Conservation (phyloP, 2,329 filamentous ascomycete genomes). For the Calonectria pauciramosa region DNA sequence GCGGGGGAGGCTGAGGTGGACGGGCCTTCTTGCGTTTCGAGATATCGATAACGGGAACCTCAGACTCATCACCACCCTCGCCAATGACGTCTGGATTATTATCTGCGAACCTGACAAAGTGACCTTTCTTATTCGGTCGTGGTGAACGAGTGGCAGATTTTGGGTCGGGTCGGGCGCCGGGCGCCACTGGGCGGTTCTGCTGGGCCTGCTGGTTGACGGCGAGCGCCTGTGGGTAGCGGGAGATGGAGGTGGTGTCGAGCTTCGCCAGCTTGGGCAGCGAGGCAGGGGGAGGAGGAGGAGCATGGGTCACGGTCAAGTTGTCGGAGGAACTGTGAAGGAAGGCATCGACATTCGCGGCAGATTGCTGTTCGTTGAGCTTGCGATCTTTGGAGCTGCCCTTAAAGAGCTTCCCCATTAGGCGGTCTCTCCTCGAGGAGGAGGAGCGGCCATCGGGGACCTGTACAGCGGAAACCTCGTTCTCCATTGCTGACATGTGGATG, state of each 20-base stretch:
- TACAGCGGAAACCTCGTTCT: slow-evolving; percentile 58
- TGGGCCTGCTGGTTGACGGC: slow-evolving; percentile 60
- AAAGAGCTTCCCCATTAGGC: slow-evolving; percentile 76
- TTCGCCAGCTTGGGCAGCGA: slow-evolving; percentile 64
- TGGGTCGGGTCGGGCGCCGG: slow-evolving; percentile 53
- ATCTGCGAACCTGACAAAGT: slow-evolving; percentile 81
- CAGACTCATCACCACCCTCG: slow-evolving; percentile 90
- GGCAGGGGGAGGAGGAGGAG: slow-evolving; percentile 60
- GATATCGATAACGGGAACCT: slow-evolving; percentile 79
- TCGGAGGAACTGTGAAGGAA: slow-evolving; percentile 71
- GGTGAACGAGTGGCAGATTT: slow-evolving; percentile 61
- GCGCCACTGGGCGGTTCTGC: slow-evolving; percentile 58
- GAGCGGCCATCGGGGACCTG: slow-evolving; percentile 55
- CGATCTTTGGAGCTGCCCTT: slow-evolving; percentile 56
- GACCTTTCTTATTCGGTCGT: slow-evolving; percentile 71
- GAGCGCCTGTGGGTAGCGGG: slow-evolving; percentile 68
- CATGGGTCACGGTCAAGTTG: slow-evolving; percentile 66
- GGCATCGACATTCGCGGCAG: slow-evolving; percentile 66
- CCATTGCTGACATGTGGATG: slow-evolving; percentile 52
- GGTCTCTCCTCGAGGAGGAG: slow-evolving; percentile 63
- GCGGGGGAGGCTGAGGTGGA: slow-evolving; percentile 49
- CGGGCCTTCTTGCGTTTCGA: slow-evolving; percentile 66
- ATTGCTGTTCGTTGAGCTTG: slow-evolving; percentile 52
- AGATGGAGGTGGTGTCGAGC: slow-evolving; percentile 68
- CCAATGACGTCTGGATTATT: slow-evolving; percentile 86